These are phyloP conservation scores for Erodium texanum DNA, from an alignment of 441 rosid species.

Conservation along the genomic window DNA sequence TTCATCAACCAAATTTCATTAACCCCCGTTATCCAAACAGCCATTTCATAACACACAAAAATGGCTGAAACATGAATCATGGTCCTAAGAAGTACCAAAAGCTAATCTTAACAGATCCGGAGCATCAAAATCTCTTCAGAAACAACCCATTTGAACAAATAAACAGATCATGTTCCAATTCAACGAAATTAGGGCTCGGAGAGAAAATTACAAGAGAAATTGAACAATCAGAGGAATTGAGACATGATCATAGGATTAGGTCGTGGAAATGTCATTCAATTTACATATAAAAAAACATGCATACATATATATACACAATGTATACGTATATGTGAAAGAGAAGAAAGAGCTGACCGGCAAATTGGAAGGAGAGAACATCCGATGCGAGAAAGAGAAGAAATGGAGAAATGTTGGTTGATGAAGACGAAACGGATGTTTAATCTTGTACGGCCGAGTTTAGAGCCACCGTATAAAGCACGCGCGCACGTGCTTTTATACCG, in stretches of 20 bases:
- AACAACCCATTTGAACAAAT: background rate
- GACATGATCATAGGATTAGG: background rate
- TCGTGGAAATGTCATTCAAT: background rate
- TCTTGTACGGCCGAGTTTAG: no score
- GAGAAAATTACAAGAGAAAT: background rate
- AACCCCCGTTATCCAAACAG: background rate
- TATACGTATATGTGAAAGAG: background rate
- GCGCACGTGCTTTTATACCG: no score
- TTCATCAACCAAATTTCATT: background rate
- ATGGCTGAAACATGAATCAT: background rate
- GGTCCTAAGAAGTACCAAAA: background rate
- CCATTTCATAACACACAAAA: background rate
- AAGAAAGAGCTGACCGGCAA: background rate
- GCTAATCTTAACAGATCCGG: background rate
- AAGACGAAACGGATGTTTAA: background rate
- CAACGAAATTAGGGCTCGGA: background rate
- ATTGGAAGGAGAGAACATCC: background rate
- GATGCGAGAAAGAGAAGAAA: background rate
- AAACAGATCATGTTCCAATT: background rate
- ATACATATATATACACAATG: background rate
- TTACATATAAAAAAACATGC: background rate
- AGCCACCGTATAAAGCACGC: no score
- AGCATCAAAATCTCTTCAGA: background rate
- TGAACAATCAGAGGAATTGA: background rate
- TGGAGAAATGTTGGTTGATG: background rate